Base-by-base conservation (phyloP, 2,329 filamentous ascomycete genomes). In the Aspergillus ustus region DNA sequence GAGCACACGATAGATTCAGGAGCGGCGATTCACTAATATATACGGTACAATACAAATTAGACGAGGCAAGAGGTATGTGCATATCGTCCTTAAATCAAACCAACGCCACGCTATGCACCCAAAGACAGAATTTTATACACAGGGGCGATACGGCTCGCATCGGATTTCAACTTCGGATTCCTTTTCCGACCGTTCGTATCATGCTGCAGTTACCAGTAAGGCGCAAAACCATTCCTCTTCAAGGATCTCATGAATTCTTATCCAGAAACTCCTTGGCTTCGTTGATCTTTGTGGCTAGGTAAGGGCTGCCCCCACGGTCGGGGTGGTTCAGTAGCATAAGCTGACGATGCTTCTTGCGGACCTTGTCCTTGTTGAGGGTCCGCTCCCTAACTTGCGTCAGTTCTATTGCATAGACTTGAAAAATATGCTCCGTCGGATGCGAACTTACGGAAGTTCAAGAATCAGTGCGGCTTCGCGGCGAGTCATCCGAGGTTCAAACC, bases 321-420 rank as follows among this genome's bases (percentile, higher is more conserved):
- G 95, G 95, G 78, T 99, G 95, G 84, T 99, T 99, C 67, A 97
- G 84, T 60, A 99, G 87, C 94, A 99, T 99, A 68, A 98, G 87
- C 58, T 89, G 92, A 66, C 95, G 90, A 80, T 99, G 95, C 70
- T 93, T 92, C 82, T 97, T 97, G 75, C 95, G 92, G 71, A 99
- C 84, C 75, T 96, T 95, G 51, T 98, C 94, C 80, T 96, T 96
- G 62, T 89, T 95, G 64, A 97, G 76, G 70, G 89, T 87, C 65
- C 93, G 87, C 81, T 99, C 95, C 66, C 93, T 98, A 64, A 64
- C 11, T 22, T 15, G 9, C 19, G 50, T 69, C 63, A 70, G 64
- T 20, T 37, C 11, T 43, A 19, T 43, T 40, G 13, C 20, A 37
- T 5, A 22, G 8, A 34, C 6, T 34, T 13, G 34, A 13, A 15